Evolutionary conservation across 331 rosid genomes (phyloP), one percentile per base, ranked within the genome.

Genomic region (Quercus phellos): DNA sequence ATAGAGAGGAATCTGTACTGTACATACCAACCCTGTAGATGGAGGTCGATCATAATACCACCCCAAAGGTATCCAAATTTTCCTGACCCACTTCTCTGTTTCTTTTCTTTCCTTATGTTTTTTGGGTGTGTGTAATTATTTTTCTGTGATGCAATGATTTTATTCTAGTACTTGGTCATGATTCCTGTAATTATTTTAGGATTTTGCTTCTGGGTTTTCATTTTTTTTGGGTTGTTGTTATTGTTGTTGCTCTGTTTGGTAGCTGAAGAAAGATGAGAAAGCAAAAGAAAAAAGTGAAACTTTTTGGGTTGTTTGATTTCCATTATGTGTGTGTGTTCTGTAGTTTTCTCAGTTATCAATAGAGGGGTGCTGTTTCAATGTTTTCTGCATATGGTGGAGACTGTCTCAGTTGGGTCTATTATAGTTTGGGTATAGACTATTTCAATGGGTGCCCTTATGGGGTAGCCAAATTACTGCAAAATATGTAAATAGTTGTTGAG

Each of bases 21-120:
- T 35, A 66, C 46, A 53, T 80, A 78, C 59, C 26, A 66, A 77
- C 71, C 83, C 70, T 63, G 68, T 82, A 34, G 68, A 88, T 86
- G 92, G 92, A 86, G 70, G 80, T 55, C 29, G 72, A 63, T 79
- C 73, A 79, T 11, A 51, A 59, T 74, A 50, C 85, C 73, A 78
- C 67, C 80, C 77, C 79, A 0, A 86, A 84, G 90, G 87, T 86
- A 68, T 74, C 34, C 1, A 6, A 22, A 4, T 2, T 21, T 16
- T 42, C 56, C 51, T 8, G 18, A 16, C 58, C 42, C 32, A 12
- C 24, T 61, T 17, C 63, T 30, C 10, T 53, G n/a, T 26, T 27
- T 12, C 55, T 67, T 17, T 61, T 35, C 22, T 18, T 17, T 72
- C 17, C 17, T 54, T 7, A 3, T 13, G 26, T 60, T 42, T 46